Evolutionary conservation across 2,329 filamentous ascomycete species (phyloP).

Genomic region (Colletotrichum horii): DNA sequence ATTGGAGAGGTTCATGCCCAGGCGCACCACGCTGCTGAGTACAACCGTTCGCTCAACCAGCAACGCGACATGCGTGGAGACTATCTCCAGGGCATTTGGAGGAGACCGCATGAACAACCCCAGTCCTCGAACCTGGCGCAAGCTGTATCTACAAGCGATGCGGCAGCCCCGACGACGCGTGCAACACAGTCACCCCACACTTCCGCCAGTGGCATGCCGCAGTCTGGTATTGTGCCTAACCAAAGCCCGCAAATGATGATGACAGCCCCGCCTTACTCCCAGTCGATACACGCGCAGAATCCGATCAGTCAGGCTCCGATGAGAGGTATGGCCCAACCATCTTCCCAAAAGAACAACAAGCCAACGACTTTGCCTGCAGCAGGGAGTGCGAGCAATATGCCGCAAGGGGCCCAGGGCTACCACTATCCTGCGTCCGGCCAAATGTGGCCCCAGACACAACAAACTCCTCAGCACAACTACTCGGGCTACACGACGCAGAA

Average conservation of each 20-base stretch:
- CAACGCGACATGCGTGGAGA: slow-evolving; percentile 80
- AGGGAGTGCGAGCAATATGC: slow-evolving; percentile 48
- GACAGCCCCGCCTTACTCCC: slow-evolving; percentile 70
- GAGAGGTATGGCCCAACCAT: slow-evolving; percentile 70
- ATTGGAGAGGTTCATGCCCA: slow-evolving; percentile 83
- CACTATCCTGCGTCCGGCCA: slow-evolving; percentile 66
- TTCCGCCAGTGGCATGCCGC: slow-evolving; percentile 57
- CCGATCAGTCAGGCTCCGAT: slow-evolving; percentile 75
- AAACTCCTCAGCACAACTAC: slow-evolving; percentile 61
- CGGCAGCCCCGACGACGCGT: slow-evolving; percentile 54
- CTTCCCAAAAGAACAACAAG: slow-evolving; percentile 67
- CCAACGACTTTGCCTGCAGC: slow-evolving; percentile 64
- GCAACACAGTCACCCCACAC: slow-evolving; percentile 64
- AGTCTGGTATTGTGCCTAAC: slow-evolving; percentile 62
- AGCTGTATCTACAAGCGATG: slow-evolving; percentile 48
- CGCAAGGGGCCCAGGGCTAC: slow-evolving; percentile 60
- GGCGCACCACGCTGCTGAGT: slow-evolving; percentile 87
- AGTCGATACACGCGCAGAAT: slow-evolving; percentile 73
- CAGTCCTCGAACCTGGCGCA: slow-evolving; percentile 52
- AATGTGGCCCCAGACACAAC: slow-evolving; percentile 73
- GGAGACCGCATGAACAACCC: slow-evolving; percentile 80
- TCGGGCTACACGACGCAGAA: slow-evolving; percentile 59
- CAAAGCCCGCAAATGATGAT: slow-evolving; percentile 73
- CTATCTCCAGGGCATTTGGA: slow-evolving; percentile 83
- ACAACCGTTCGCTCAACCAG: slow-evolving; percentile 82